A percentile compares a stretch with the other conserved stretches of the same genome.
These are phyloP conservation scores for Microbotryum lychnidis-dioicae DNA, from an alignment of 1,284 basidiomycete species.

Conservation along the genomic window DNA sequence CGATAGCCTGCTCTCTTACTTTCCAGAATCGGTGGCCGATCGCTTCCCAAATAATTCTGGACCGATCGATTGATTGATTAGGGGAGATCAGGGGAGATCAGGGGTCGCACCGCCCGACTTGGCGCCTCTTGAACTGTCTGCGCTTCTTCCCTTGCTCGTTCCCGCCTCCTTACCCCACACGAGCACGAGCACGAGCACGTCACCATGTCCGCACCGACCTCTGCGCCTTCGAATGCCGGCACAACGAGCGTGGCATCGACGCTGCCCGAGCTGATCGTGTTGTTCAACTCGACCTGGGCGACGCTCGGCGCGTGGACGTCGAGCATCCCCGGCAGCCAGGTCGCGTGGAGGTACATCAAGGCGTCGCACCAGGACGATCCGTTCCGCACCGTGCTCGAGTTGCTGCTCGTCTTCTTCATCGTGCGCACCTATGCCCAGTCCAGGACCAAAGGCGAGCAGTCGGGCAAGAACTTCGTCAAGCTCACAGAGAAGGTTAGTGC, in stretches of 20 bases:
- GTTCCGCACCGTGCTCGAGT: conserved; percentile 79
- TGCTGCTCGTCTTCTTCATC: conserved; percentile 81
- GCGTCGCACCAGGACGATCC: conserved; percentile 51
- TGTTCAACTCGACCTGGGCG: neutral
- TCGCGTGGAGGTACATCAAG: conserved; percentile 43
- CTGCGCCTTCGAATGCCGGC: too few relatives aligned
- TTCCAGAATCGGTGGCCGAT: too few relatives aligned
- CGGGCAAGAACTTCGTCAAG: conserved; percentile 83
- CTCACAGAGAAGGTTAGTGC: conserved; percentile 71
- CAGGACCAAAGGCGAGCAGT: conserved; percentile 74
- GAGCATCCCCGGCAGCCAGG: conserved; percentile 40
- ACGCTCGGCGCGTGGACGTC: conserved; percentile 2
- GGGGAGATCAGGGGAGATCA: too few relatives aligned
- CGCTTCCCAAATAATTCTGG: too few relatives aligned
- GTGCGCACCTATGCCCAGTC: conserved; percentile 81
- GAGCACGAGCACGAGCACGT: too few relatives aligned
- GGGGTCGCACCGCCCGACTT: neutral
- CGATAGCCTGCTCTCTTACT: too few relatives aligned
- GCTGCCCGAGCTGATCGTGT: neutral
- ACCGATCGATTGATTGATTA: too few relatives aligned
- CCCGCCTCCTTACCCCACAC: too few relatives aligned
- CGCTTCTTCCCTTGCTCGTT: too few relatives aligned
- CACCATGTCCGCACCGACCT: too few relatives aligned
- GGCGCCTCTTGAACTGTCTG: neutral
- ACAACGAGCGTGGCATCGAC: neutral